Evolutionary conservation across 2,329 filamentous ascomycete genomes (phyloP), one percentile per base, ranked within the genome.

Genomic region (Simplicillium sp.): DNA sequence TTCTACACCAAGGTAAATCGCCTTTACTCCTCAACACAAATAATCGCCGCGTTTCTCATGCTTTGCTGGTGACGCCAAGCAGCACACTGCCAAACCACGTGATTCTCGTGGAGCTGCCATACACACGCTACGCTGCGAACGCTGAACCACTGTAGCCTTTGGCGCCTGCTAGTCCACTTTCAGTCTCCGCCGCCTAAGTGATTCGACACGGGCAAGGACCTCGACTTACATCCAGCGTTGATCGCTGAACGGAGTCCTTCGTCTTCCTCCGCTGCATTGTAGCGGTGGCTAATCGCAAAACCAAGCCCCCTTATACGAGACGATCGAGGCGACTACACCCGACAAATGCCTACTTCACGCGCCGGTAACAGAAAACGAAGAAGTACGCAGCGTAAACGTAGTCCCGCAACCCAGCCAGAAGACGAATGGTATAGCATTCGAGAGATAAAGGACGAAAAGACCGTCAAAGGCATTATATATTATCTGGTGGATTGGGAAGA

Each of bases 401-500:
- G 20, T 6, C 20, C 20, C 20, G 5, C 20, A 5, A 9, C 20
- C 20, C 20, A 25, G 38, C 34, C 34, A 18, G 35, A 50, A 32
- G 50, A 54, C 40, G 47, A 45, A 31, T 66, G 61, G 61, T 65
- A 41, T 25, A 45, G 37, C 11, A 60, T 66, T 43, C 53, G 45
- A n/a, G 46, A 46, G 11, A 63, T 67, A 20, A 39, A 66, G 36
- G 52, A 58, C 36, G 61, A 67, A 48, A 54, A 52, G 43, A 29
- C 38, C 11, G 38, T 46, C 31, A 49, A 48, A 6, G 53, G 51
- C 20, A 44, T 44, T 29, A 46, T 53, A 12, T 48, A 62, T 41
- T 67, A 64, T 35, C 45, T 64, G 14, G 57, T 67, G 12, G 57
- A 64, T 41, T 67, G 64, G 62, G 59, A 59, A 39, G 52, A 57